Conservation (phyloP, 139 green algal genomes). For the Chlorella sp. region DNA sequence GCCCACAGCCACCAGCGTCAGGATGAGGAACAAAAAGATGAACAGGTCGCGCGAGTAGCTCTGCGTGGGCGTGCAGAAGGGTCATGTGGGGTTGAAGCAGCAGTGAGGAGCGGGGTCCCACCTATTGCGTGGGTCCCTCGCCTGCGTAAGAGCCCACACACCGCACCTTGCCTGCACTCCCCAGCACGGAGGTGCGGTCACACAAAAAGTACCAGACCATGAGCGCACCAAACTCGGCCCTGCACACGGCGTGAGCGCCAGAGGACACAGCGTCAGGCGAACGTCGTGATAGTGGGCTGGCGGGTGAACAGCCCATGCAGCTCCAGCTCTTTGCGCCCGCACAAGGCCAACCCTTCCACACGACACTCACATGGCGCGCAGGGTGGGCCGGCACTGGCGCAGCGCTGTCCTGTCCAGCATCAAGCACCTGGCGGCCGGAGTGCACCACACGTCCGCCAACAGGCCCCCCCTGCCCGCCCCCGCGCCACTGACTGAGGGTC, state of each 20-base stretch:
- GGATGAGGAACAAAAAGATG: constrained; percentile 75
- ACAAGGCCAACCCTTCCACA: too few relatives aligned
- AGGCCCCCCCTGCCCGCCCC: neutral
- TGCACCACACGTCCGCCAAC: neutral
- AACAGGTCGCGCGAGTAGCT: constrained; percentile 65
- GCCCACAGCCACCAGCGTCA: constrained; percentile 52
- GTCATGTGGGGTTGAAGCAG: too few relatives aligned
- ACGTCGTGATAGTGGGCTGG: too few relatives aligned
- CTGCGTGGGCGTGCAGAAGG: neutral
- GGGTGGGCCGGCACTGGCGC: neutral
- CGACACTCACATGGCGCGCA: constrained; percentile 5
- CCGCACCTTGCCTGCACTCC: constrained; percentile 32
- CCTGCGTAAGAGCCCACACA: too few relatives aligned
- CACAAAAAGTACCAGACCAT: constrained; percentile 73
- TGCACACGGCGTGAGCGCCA: neutral
- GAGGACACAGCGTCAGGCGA: too few relatives aligned
- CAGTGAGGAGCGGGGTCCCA: neutral
- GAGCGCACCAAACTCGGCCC: constrained; percentile 73
- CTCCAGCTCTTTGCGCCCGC: too few relatives aligned
- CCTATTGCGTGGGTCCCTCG: too few relatives aligned
- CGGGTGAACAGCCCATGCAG: too few relatives aligned
- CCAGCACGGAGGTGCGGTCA: constrained; percentile 33
- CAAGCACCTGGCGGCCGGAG: constrained; percentile 14
- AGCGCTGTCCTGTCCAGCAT: constrained; percentile 30
- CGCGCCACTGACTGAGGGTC: too few relatives aligned